Evolutionary conservation across 129 eudicot genomes (phyloP), one percentile per base, ranked within the genome.

Genomic region (Saussurea involucrata): DNA sequence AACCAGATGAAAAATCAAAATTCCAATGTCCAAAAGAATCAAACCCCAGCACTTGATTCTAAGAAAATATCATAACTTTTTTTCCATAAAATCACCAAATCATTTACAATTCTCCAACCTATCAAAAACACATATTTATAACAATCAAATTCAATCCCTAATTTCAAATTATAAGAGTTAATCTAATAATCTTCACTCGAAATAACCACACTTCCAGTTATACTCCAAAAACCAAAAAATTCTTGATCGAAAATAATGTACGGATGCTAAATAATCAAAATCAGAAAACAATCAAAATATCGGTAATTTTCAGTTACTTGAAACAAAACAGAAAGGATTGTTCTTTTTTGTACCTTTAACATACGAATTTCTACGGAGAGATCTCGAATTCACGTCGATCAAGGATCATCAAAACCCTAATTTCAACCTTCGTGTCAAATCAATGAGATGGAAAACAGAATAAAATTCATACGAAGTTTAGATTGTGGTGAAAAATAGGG

Each of bases 401-500:
- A 27, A 24, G 27, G 65, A 72, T 20, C 18, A 9, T 15, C 9
- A 6, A 24, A 11, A 12, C 40, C 75, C 75, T 68, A 15, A 77
- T 68, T 25, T 68, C 37, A 76, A 46, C 33, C 29, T 49, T 46
- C 11, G 68, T n/a, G 49, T 17, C 15, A 32, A 31, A 66, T 66
- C 8, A 76, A 32, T 28, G 69, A 66, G 40, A 36, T 34, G 79
- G 64, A 75, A 75, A 75, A 75, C 29, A n/a, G 18, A 64, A 27
- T 4, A 11, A 11, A 28, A 28, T 42, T 24, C 20, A 60, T 63
- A 17, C 2, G 6, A 6, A 1, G 44, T 68, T 34, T 25, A 24
- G 28, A 63, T 18, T 44, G 66, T 44, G 66, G 80, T 66, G 80
- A 33, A 40, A 76, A 76, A n/a, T 73, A 61, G 79, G 81, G 81